Evolutionary conservation across 371 early-diverging fungal genomes (phyloP).

Genomic region (Funneliformis caledonium): DNA sequence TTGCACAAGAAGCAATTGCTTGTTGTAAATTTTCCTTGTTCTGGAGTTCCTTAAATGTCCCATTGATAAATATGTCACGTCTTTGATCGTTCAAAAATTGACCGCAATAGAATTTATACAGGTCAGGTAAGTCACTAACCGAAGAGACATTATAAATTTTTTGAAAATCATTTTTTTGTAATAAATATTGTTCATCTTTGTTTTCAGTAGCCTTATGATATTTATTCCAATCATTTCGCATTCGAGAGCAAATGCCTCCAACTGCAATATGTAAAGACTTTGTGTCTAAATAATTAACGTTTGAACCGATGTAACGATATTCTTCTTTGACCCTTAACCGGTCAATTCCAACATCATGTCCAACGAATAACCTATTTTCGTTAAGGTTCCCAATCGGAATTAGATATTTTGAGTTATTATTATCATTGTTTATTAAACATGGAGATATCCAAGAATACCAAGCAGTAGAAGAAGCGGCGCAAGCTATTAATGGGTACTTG

Average conservation of each 20-base stretch:
- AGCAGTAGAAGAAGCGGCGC: conserved; percentile 70
- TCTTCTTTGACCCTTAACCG: conserved; percentile 90
- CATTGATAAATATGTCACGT: conserved; percentile 74
- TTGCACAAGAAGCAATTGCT: conserved; percentile 85
- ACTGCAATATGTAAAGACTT: conserved; percentile 93
- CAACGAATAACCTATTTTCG: conserved; percentile 73
- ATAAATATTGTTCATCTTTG: not conserved
- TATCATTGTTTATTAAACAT: conserved; percentile 48
- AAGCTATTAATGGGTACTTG: conserved; percentile 66
- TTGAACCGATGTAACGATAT: conserved; percentile 63
- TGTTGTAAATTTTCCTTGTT: conserved; percentile 57
- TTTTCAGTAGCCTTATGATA: conserved; percentile 53
- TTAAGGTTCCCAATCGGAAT: conserved; percentile 66
- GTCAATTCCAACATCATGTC: conserved; percentile 93
- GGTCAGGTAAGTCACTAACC: conserved; percentile 77
- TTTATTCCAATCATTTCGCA: conserved; percentile 76
- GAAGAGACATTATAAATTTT: conserved; percentile 68
- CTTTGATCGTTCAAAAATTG: conserved; percentile 74
- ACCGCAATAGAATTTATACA: conserved; percentile 78
- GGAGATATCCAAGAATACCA: conserved; percentile 98
- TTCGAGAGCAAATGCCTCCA: conserved; percentile 88
- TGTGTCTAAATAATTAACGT: conserved; percentile 85
- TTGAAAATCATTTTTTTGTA: conserved; percentile 20
- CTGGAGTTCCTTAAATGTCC: conserved; percentile 59
- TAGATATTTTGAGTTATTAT: conserved; percentile 58